Percentiles rank a stretch among this genome's conserved stretches.
Evolutionary conservation across 2,329 filamentous ascomycete genomes (phyloP).

Genomic region (Stenocarpella maydis): DNA sequence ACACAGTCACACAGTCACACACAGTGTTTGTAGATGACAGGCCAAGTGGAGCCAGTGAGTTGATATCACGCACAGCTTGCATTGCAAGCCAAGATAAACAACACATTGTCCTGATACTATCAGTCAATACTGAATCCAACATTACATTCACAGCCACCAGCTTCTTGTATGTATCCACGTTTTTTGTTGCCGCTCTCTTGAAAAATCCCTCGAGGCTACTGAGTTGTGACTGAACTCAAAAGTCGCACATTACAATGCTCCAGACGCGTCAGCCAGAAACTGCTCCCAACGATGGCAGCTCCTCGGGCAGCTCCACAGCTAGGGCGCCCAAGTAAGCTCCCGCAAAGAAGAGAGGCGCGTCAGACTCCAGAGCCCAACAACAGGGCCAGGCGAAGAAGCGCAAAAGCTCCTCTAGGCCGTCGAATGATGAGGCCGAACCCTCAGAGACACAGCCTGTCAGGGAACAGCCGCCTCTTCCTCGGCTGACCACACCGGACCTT

Average conservation of each 20-base stretch:
- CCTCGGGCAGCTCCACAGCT: background rate
- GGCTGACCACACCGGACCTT: slow-evolving; percentile 40
- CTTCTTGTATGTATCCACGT: background rate
- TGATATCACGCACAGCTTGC: background rate
- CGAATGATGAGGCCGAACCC: background rate
- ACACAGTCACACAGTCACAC: too few relatives aligned
- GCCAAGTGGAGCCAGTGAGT: background rate
- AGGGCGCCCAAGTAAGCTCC: slow-evolving; percentile 3
- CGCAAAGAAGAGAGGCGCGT: slow-evolving; percentile 15
- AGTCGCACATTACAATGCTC: background rate
- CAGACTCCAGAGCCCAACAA: background rate
- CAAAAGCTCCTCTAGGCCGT: background rate
- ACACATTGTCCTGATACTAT: too few relatives aligned
- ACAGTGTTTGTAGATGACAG: background rate
- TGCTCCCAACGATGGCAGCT: background rate
- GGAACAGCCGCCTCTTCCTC: slow-evolving; percentile 13
- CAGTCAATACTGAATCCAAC: background rate
- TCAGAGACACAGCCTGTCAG: background rate
- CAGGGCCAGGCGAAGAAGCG: background rate
- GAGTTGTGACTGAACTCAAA: too few relatives aligned
- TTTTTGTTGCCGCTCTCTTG: too few relatives aligned
- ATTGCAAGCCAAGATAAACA: background rate
- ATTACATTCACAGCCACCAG: background rate
- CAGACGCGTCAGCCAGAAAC: background rate
- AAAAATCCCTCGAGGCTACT: background rate